Evolutionary conservation across 1,284 basidiomycete species (phyloP), one percentile per base, ranked within the genome.

Genomic region (Chondrostereum purpureum): DNA sequence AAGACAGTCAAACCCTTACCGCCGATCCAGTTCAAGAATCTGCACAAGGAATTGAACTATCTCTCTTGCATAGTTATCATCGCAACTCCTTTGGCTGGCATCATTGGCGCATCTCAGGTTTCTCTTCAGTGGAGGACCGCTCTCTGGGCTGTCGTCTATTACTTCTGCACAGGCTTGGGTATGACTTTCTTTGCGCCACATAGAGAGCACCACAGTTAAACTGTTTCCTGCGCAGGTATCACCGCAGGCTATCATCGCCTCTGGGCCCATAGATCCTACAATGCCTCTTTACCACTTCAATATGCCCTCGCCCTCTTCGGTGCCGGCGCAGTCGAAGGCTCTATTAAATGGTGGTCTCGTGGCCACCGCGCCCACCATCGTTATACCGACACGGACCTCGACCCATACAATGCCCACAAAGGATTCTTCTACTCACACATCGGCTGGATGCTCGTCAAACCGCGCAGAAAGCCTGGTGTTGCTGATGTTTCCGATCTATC

Each of bases 311-410:
- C 88, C 10, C 64, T 83, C 38, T 86, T 83, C 10, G 92, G 92
- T 8, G 80, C 87, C 13, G 90, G 91, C 56, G 87, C 91, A 3
- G 87, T 92, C 2, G 85, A 94, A 67, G 92, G 92, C 1, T 91
- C 89, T 10, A 88, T 88, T 64, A 82, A 80, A 57, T 95, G 91
- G 91, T 95, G 92, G 92, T 80, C 88, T n/a, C 78, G 88, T 44
- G 80, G 86, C 43, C 84, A 88, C 63, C 74, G 85, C 45, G 82
- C 82, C 43, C 83, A 87, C 58, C 81, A 86, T 63, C 72, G 82
- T 43, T 83, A 84, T 65, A 93, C 92, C 53, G 92, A 95, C 67
- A 93, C 91, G 38, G 86, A 92, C 53, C 77, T 89, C 41, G 92
- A 95, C 64, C 92, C 92, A 4, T 94, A 95, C 69, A 81, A 87